Conservation (phyloP, 371 early-diverging fungal genomes). For the Lichtheimia ramosa region DNA sequence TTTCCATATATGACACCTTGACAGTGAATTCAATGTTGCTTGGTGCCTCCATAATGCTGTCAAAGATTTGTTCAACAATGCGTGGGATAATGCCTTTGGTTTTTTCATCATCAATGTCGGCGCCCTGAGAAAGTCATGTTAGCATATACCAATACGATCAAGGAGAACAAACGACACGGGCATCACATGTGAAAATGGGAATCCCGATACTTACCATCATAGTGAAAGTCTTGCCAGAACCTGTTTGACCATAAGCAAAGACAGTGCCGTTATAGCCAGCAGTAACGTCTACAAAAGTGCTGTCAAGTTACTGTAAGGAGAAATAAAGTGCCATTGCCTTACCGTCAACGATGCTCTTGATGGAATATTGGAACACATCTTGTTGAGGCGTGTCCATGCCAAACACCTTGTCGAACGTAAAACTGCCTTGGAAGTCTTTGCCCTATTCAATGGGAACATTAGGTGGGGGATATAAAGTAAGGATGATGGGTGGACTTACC, state of each 20-base stretch:
- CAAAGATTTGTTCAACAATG: constrained; percentile 88
- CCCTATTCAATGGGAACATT: constrained; percentile 49
- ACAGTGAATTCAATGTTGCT: constrained; percentile 88
- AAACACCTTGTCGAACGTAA: constrained; percentile 90
- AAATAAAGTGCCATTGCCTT: constrained; percentile 4
- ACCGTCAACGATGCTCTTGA: constrained; percentile 90
- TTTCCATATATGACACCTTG: constrained; percentile 95
- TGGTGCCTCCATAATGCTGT: constrained; percentile 79
- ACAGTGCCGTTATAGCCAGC: constrained; percentile 94
- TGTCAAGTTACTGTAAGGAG: neutral
- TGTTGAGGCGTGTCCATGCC: constrained; percentile 80
- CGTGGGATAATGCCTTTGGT: constrained; percentile 92
- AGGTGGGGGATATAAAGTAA: neutral
- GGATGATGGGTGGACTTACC: constrained; percentile 24
- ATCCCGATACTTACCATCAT: constrained; percentile 81
- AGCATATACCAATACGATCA: neutral
- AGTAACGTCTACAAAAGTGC: constrained; percentile 50
- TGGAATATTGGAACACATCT: constrained; percentile 87
- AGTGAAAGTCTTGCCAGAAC: constrained; percentile 98
- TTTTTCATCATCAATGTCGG: constrained; percentile 87
- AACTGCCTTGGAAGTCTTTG: constrained; percentile 80
- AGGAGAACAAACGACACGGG: neutral
- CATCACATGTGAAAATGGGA: constrained; percentile 1
- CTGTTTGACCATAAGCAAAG: constrained; percentile 98
- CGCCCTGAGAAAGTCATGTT: constrained; percentile 75